Base-by-base conservation (phyloP, 2,329 filamentous ascomycete species). In the Nannizziopsis arthrosporioides region DNA sequence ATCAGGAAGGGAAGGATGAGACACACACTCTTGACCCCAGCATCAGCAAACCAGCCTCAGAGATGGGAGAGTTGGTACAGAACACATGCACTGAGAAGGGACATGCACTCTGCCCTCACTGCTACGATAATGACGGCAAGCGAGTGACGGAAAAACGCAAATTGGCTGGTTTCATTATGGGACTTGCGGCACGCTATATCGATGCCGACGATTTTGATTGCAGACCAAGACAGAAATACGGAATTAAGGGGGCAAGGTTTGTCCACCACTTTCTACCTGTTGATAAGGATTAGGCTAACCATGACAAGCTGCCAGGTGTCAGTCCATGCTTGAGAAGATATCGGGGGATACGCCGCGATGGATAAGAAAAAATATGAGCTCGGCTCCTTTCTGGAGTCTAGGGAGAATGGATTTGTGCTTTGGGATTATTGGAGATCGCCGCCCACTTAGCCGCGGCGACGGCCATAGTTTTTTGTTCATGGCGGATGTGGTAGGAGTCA, bases 1-100 rank as follows among this genome's bases (percentile, higher is more conserved):
- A 51, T 22, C 44, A 45, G 14, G 15, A 43, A 31, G 44, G 49
- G 2, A 38, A 50, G 35, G 48, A 35, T 9, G 43, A 47, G 27
- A 41, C 42, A 14, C 47, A 50, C 31, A 50, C 44, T n/a, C 42
- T 47, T 36, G 39, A 43, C 38, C 36, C 43, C 2, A 19, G 6
- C 14, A 15, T 46, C 14, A 37, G 35, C 35, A 30, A 32, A n/a
- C 48, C 42, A 17, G 45, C 42, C 35, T 15, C 43, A 30, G 35
- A 31, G 40, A 14, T n/a, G 19, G 32, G 19, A 31, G 17, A 14
- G 7, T 50, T 47, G 27, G 30, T 50, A 15, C 43, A 47, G 43
- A 38, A 50, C 14, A 50, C 31, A 15, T 50, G 43, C 43, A 38
- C 12, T 11, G 43, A 31, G 35, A 46, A 46, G 34, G 43, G 43